A percentile compares a stretch with the other conserved stretches of the same genome.
Evolutionary conservation across 108 stramenopile genomes (phyloP).

Genomic region (Nitzschia sp.): DNA sequence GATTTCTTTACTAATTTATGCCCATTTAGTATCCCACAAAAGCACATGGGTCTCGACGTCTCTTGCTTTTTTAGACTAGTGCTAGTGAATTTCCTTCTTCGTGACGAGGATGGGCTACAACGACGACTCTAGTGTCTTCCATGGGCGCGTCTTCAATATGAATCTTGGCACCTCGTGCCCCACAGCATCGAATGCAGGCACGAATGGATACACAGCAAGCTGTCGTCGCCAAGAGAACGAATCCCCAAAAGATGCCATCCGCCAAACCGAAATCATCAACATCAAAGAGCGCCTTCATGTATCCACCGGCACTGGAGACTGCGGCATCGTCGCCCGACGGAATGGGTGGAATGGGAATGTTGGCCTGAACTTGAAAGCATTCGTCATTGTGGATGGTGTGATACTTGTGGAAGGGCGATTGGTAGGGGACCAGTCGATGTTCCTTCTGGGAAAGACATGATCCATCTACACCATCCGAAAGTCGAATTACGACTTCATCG

Average conservation of each 20-base stretch:
- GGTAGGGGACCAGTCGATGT: neutral
- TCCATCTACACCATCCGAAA: constrained; percentile 28
- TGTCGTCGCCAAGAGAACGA: neutral
- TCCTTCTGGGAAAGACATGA: constrained; percentile 14
- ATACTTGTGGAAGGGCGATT: neutral
- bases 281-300: constrained; percentile 12
- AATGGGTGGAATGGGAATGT: constrained; percentile 24
- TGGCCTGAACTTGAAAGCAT: constrained; percentile 20
- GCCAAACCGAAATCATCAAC: constrained; percentile 10
- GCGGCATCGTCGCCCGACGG: neutral
- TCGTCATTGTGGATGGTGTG: constrained; percentile 14
- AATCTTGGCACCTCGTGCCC: constrained; percentile 8
- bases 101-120: too few species aligned
- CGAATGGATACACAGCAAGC: neutral
- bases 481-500: constrained; percentile 19
- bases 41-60: too few species aligned
- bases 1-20: too few species aligned
- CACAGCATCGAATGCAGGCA: constrained; percentile 11
- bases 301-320: neutral
- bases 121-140: too few species aligned
- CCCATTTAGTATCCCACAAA: too few species aligned
- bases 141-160: neutral
- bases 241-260: constrained; percentile 17
- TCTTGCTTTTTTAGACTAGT: too few species aligned
- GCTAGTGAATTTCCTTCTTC: too few species aligned